A percentile compares a stretch with the other conserved stretches of the same genome.
These are phyloP conservation scores for Gloeostereum incarnatum DNA, from an alignment of 768 basidiomycete genomes.

Conservation along the genomic window DNA sequence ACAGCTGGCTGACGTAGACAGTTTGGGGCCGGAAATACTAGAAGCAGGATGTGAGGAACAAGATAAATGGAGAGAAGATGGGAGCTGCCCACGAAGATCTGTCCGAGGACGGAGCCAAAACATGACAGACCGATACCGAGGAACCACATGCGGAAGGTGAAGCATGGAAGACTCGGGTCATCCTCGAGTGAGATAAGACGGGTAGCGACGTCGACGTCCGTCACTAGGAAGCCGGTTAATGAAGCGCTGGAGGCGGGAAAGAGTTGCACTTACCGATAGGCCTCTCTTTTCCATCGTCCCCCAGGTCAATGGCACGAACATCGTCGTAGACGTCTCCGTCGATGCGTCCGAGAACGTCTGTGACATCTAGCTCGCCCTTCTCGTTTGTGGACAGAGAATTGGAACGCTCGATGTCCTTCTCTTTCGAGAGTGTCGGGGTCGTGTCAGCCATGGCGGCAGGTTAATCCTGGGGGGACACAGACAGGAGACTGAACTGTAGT, in stretches of 20 bases:
- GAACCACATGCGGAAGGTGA: constrained; percentile 37
- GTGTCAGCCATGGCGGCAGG: too few species aligned
- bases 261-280: constrained; percentile 19
- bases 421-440: too few species aligned
- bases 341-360: too few species aligned
- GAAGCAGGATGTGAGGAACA: constrained; percentile 8
- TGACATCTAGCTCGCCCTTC: too few species aligned
- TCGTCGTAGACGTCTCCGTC: constrained; percentile 16
- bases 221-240: constrained; percentile 10
- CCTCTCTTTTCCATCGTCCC: constrained; percentile 25
- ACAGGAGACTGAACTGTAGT: too few species aligned
- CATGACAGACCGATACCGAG: constrained; percentile 33
- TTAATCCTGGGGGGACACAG: too few species aligned
- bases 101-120: constrained; percentile 30
- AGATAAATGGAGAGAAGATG: not conserved
- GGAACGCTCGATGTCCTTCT: too few species aligned
- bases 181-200: constrained; percentile 31
- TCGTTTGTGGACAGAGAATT: too few species aligned
- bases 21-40: constrained; percentile 41
- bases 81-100: constrained; percentile 24
- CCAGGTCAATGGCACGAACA: constrained; percentile 23
- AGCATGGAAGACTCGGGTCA: constrained; percentile 23
- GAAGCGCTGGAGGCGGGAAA: not conserved
- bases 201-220: constrained; percentile 23
- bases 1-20: constrained; percentile 35